A percentile compares a stretch with the other conserved stretches of the same genome.
Conservation (phyloP, 2,329 filamentous ascomycete genomes). For the Penicillium sp. region DNA sequence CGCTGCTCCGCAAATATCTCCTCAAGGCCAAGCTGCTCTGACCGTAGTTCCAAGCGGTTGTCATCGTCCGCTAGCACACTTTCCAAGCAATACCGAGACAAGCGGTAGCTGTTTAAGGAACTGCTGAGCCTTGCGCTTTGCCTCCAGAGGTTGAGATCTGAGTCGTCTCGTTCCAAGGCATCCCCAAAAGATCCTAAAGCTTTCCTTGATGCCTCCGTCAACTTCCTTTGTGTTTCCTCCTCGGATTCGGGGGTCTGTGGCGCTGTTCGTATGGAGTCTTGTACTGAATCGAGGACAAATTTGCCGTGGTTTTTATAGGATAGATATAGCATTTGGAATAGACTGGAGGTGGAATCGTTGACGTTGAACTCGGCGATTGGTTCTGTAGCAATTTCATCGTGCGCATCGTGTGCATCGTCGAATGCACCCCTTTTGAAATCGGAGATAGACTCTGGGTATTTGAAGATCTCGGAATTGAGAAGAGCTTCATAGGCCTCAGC, state of each 20-base stretch:
- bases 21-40: constrained; percentile 58
- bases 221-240: constrained; percentile 15
- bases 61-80: constrained; percentile 62
- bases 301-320: constrained; percentile 95
- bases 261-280: constrained; percentile 43
- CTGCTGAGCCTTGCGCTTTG: constrained; percentile 57
- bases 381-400: constrained; percentile 24
- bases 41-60: constrained; percentile 51
- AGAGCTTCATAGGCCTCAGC: constrained; percentile 77
- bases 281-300: constrained; percentile 76
- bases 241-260: constrained; percentile 14
- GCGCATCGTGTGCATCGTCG: constrained; percentile 38
- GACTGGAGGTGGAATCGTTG: constrained; percentile 70
- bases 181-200: constrained; percentile 57
- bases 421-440: constrained; percentile 72
- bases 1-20: constrained; percentile 54
- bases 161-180: constrained; percentile 63
- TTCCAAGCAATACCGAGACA: constrained; percentile 61
- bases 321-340: constrained; percentile 86
- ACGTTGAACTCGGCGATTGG: constrained; percentile 54
- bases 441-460: constrained; percentile 79
- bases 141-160: constrained; percentile 63
- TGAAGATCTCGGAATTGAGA: constrained; percentile 91
- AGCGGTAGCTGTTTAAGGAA: constrained; percentile 56
- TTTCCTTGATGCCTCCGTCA: constrained; percentile 37